These are phyloP conservation scores for Fistulifera solaris DNA, from an alignment of 108 stramenopile genomes.

Conservation along the genomic window DNA sequence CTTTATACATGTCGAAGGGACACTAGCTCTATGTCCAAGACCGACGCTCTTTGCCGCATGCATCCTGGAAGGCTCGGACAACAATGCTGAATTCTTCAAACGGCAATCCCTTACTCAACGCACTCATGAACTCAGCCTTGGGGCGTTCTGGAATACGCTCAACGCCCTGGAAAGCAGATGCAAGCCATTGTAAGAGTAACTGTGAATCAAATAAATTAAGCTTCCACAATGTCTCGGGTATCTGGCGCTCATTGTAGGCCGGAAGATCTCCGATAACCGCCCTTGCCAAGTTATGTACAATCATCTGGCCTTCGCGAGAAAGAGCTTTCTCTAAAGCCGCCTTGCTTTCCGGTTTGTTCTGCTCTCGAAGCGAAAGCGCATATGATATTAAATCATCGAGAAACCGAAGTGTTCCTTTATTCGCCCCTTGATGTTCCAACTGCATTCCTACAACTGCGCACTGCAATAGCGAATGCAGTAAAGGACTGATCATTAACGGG, in stretches of 20 bases:
- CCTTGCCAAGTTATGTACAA: slow-evolving; percentile 53
- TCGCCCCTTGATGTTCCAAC: slow-evolving; percentile 78
- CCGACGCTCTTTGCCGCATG: slow-evolving; percentile 56
- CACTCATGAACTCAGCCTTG: slow-evolving; percentile 43
- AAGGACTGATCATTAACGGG: slow-evolving; percentile 48
- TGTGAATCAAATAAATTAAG: slow-evolving; percentile 55
- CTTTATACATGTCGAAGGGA: too few species aligned
- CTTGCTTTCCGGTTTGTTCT: slow-evolving; percentile 19
- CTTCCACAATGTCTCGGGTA: slow-evolving; percentile 74
- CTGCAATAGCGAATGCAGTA: slow-evolving; percentile 60
- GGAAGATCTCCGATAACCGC: slow-evolving; percentile 78
- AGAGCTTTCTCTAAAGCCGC: slow-evolving; percentile 54
- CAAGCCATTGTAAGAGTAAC: slow-evolving; percentile 61
- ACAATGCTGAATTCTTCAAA: slow-evolving; percentile 65
- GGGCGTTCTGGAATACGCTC: slow-evolving; percentile 36
- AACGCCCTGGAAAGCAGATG: slow-evolving; percentile 32
- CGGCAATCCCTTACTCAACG: slow-evolving; percentile 33
- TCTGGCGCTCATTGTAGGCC: slow-evolving; percentile 54
- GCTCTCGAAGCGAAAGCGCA: slow-evolving; percentile 38
- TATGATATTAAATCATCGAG: slow-evolving; percentile 57
- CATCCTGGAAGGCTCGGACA: slow-evolving; percentile 50
- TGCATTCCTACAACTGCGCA: slow-evolving; percentile 75
- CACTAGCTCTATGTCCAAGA: slow-evolving; percentile 2
- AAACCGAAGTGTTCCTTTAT: slow-evolving; percentile 78
- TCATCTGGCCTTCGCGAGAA: slow-evolving; percentile 41